Conservation (phyloP, 768 basidiomycete genomes). For the Collybiopsis confluens region DNA sequence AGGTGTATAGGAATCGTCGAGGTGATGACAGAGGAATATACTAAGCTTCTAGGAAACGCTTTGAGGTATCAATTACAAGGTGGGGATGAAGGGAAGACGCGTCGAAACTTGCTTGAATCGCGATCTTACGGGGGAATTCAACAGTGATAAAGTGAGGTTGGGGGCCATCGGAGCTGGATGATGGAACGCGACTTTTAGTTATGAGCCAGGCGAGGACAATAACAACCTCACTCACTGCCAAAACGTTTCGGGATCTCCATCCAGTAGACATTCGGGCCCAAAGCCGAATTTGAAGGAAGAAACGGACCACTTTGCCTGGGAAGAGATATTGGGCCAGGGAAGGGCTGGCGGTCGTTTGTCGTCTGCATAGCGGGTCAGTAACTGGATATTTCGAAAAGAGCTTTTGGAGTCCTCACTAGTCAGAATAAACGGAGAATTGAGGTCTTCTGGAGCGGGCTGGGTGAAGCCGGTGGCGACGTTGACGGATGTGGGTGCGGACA, state of each 20-base stretch:
- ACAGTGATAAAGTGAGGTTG: slow-evolving; percentile 96
- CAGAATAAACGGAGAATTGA: slow-evolving; percentile 6
- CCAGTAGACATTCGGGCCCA: slow-evolving; percentile 87
- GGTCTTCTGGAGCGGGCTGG: slow-evolving; percentile 5
- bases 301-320: slow-evolving; percentile 91
- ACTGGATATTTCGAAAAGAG: neutral
- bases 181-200: too few relatives aligned
- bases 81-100: neutral
- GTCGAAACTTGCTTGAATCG: slow-evolving; percentile 64
- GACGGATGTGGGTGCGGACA: neutral
- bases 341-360: slow-evolving; percentile 46
- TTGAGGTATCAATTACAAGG: neutral
- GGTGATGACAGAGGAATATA: slow-evolving; percentile 71
- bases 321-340: slow-evolving; percentile 81
- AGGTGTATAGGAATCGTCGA: slow-evolving; percentile 97
- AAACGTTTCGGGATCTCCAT: slow-evolving; percentile 87
- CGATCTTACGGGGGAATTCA: slow-evolving; percentile 87
- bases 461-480: neutral
- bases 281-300: slow-evolving; percentile 97
- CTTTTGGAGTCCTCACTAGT: neutral
- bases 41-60: slow-evolving; percentile 77
- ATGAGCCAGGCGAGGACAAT: neutral
- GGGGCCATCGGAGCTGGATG: slow-evolving; percentile 79
- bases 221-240: slow-evolving; percentile 80
- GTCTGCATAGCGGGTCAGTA: slow-evolving; percentile 1